Base-by-base conservation (phyloP, 2,329 filamentous ascomycete genomes). In the Hymenoscyphus linearis region DNA sequence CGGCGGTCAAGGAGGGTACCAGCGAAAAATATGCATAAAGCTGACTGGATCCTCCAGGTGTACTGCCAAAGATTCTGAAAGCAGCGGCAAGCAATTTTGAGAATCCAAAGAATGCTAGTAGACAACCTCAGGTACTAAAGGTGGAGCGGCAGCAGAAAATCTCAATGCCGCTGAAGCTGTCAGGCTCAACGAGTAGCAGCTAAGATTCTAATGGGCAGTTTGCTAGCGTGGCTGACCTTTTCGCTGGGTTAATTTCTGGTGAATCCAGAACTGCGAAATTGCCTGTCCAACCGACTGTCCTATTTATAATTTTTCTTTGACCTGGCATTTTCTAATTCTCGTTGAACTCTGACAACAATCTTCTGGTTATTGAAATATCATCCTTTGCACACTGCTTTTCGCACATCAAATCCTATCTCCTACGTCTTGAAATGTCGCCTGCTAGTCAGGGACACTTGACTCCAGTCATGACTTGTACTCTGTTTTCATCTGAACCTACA, bases 11-110 rank as follows among this genome's bases (percentile, higher is more conserved):
- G 56, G 64, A 56, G 40, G 62, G 64, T 0, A 78, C 74, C 62
- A 75, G 75, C 1, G 74, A 77, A 13, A 73, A 74, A 58, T 75
- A 77, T 4, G 31, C 31, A 31, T 31, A 31, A 31, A 31, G 31
- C 31, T 31, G 31, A 7, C 31, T 31, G 31, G 10, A 31, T 9
- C 31, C 10, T 31, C n/a, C n/a, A n/a, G 31, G 31, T 1, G 6
- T 31, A 31, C 31, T 31, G 31, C 31, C 10, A 5, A 31, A 31
- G 31, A 9, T 5, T 31, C 31, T 31, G 31, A 31, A 31, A 31
- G 31, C 31, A 31, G 31, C 31, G 31, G 4, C 27, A 31, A 31
- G 27, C 27, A 31, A 31, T 31, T 31, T 31, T 31, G 27, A 31
- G 27, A 31, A 31, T 5, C 27, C 27, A 4, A 31, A 31, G 27